Evolutionary conservation across 2,329 filamentous ascomycete species (phyloP), one percentile per base, ranked within the genome.

Genomic region (Aspergillus versicolor): DNA sequence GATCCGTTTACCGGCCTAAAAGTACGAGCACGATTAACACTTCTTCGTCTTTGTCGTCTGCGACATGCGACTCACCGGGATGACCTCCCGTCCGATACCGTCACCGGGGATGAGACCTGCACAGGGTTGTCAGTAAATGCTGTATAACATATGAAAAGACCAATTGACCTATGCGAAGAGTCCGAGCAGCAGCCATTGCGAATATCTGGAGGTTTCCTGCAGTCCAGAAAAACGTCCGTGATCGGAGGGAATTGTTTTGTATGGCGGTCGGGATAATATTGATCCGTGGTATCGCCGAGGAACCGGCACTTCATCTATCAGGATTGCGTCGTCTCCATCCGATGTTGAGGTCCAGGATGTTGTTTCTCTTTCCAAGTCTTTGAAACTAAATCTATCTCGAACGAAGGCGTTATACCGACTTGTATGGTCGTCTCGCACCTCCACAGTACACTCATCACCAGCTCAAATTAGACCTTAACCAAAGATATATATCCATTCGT

Each of bases 31-130:
- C 27, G 17, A 44, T 67, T 53, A 63, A 54, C 34, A 46, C n/a
- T 27, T 34, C 30, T 48, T 30, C 27, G 17, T 51, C n/a, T 17
- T 45, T 34, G 30, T 41, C 41, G 17, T 56, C 44, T 47, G 34
- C 22, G 21, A 34, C 24, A 45, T 22, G 50, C 42, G 57, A 50
- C 58, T 52, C 71, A 81, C 90, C 64, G 94, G 94, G 77, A 99
- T 97, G 75, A 99, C 94, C 80, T 99, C 94, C 74, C 91, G 91
- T 78, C 94, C 94, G 79, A 99, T 99, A 77, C 94, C 94, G 79
- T 99, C 94, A 72, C 94, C 94, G 69, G 94, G 90, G 74, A 99
- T 97, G 69, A 97, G 90, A 75, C 92, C 92, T 96, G 65, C 48
- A 63, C 22, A 57, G 50, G 41, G 22, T 52, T 48, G 52, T 65